Evolutionary conservation across 2,329 filamentous ascomycete species (phyloP).

Genomic region (Fusarium incarnatum): DNA sequence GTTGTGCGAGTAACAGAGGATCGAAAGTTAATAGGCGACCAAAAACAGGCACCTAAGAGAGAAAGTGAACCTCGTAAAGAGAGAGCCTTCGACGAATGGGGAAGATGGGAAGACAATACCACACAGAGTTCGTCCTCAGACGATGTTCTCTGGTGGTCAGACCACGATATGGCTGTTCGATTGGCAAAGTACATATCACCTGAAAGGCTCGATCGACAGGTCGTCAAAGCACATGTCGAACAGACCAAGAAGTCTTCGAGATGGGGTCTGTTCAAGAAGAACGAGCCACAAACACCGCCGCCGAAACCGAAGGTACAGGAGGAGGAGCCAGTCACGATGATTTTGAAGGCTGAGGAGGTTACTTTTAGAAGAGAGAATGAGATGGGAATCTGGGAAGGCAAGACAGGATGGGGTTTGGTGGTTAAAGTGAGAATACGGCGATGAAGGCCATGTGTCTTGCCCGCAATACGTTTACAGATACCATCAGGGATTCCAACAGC

Average conservation of each 20-base stretch:
- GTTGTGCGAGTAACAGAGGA: conserved; percentile 49
- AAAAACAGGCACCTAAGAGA: conserved; percentile 7
- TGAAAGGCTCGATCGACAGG: conserved; percentile 43
- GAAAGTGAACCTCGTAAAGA: not conserved
- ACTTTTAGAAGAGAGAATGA: conserved; percentile 64
- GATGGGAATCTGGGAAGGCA: conserved; percentile 64
- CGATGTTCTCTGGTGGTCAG: conserved; percentile 58
- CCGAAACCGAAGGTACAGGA: not conserved
- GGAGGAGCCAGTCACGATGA: conserved; percentile 53
- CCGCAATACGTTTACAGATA: not conserved
- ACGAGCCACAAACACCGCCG: conserved; percentile 25
- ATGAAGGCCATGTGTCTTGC: conserved; percentile 8
- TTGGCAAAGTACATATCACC: conserved; percentile 60
- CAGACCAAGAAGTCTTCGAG: conserved; percentile 50
- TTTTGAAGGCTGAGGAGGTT: conserved; percentile 59
- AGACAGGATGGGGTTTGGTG: conserved; percentile 63
- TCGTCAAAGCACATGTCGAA: conserved; percentile 48
- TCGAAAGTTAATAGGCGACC: conserved; percentile 24
- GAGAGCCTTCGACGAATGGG: conserved; percentile 60
- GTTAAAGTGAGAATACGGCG: conserved; percentile 51
- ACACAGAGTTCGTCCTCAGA: not conserved
- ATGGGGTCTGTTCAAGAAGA: conserved; percentile 51
- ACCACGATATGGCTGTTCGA: conserved; percentile 59
- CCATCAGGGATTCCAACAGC: too few species aligned
- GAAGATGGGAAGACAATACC: conserved; percentile 53